Conservation (phyloP, 306 rosid genomes). For the Carpinus viminea region DNA sequence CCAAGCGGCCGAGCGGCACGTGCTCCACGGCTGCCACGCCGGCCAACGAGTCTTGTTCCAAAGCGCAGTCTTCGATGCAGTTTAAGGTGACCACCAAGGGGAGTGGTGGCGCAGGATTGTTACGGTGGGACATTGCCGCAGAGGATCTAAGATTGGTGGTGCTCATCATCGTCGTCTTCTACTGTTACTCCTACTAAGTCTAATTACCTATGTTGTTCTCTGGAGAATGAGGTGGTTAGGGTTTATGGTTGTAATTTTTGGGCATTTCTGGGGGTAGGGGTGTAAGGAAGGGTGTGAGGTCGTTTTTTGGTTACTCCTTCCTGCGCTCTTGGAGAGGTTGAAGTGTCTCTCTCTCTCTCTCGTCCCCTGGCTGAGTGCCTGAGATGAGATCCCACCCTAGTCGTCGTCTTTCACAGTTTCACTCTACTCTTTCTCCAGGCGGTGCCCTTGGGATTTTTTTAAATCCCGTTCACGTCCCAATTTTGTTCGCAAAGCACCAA, state of each 20-base stretch:
- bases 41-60: conserved; percentile 76
- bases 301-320: neutral
- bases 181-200: neutral
- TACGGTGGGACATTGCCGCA: conserved; percentile 72
- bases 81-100: conserved; percentile 83
- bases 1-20: conserved; percentile 80
- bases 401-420: neutral
- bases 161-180: neutral
- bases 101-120: conserved; percentile 56
- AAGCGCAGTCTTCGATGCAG: conserved; percentile 86
- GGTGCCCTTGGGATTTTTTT: conserved; percentile 23
- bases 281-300: conserved; percentile 9
- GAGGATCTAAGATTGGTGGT: conserved; percentile 42
- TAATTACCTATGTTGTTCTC: neutral
- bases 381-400: neutral
- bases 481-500: too few relatives aligned
- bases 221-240: conserved; percentile 17
- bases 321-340: neutral
- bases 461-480: conserved; percentile 27
- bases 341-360: neutral
- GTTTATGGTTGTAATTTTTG: conserved; percentile 26
- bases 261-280: conserved; percentile 15
- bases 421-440: neutral
- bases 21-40: conserved; percentile 81
- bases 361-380: neutral